Base-by-base conservation (phyloP, 192 early-diverging fungal genomes). In the Linnemannia hyalina region DNA sequence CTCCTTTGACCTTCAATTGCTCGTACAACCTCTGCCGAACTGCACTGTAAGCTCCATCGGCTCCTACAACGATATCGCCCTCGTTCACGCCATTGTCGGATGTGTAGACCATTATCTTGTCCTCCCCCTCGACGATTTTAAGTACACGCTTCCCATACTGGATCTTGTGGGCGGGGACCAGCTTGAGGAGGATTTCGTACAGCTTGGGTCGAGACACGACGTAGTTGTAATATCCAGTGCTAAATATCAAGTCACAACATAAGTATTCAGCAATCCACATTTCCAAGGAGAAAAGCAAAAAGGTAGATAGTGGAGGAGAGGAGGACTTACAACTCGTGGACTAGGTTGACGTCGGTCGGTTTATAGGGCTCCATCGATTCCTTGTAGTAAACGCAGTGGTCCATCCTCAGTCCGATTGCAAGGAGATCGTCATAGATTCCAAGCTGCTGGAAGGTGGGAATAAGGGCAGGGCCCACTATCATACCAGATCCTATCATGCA, bases 51-150 rank as follows among this genome's bases (percentile, higher is more conserved):
- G 78, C 76, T 40, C 85, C 85, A 73, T 89, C 89, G 0, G 80
- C 78, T n/a, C 84, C 88, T 0, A 89, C 84, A 16, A 89, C 40
- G 29, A 87, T 49, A 55, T 75, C 75, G 6, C 88, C 88, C 22
- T 44, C 57, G 9, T 60, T 11, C 3, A 16, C 35, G 2, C 65
- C 52, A 7, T 68, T 47, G 36, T 89, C 88, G 4, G 54, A n/a
- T 42, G 70, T 80, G 18, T 16, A 52, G 40, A 82, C 73, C 42
- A 29, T 65, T 20, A 89, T 75, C 29, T 72, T 78, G n/a, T 79
- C 63, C 4, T 89, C 75, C 40, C 70, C 9, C 63, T 70, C 44
- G 42, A 18, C 18, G 69, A 83, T 5, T 18, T 63, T 32, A 5
- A 76, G 57, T 18, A 83, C 73, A 41, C 70, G 73, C 26, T 88